Evolutionary conservation across 1,284 basidiomycete genomes (phyloP).

Genomic region (Ustilago cynodontis): DNA sequence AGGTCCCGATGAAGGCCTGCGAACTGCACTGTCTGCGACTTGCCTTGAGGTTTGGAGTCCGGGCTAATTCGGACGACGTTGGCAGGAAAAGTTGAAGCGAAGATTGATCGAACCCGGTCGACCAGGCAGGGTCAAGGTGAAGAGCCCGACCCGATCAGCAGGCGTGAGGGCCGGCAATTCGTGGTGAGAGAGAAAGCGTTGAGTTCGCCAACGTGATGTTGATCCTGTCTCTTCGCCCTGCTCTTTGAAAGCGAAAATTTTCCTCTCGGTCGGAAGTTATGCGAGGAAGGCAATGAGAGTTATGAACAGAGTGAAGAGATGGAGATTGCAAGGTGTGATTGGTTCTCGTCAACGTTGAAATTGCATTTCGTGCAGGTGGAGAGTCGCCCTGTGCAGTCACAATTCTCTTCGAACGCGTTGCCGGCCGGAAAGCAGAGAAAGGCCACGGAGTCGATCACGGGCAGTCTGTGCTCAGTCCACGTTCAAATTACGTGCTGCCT

Average conservation of each 20-base stretch:
- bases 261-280: conserved; percentile 15
- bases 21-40: too few relatives aligned
- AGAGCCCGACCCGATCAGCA: conserved; percentile 29
- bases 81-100: neutral
- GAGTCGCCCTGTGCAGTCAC: conserved; percentile 1
- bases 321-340: conserved; percentile 24
- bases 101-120: conserved; percentile 4
- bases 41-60: neutral
- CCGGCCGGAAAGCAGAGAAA: neutral
- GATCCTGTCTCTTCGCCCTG: neutral
- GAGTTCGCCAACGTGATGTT: neutral
- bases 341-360: conserved; percentile 7
- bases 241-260: conserved; percentile 21
- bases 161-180: conserved; percentile 23
- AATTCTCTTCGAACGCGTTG: neutral
- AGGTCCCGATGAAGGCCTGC: neutral
- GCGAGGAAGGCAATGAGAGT: conserved; percentile 14
- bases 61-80: too few relatives aligned
- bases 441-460: neutral
- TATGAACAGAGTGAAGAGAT: conserved; percentile 17
- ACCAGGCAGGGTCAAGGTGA: neutral
- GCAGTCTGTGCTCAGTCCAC: conserved; percentile 12
- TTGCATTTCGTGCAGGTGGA: conserved; percentile 7
- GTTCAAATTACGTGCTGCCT: neutral
- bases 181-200: conserved; percentile 11